These are phyloP conservation scores for Phylloporus scabripes DNA, from an alignment of 768 basidiomycete genomes.

Conservation along the genomic window DNA sequence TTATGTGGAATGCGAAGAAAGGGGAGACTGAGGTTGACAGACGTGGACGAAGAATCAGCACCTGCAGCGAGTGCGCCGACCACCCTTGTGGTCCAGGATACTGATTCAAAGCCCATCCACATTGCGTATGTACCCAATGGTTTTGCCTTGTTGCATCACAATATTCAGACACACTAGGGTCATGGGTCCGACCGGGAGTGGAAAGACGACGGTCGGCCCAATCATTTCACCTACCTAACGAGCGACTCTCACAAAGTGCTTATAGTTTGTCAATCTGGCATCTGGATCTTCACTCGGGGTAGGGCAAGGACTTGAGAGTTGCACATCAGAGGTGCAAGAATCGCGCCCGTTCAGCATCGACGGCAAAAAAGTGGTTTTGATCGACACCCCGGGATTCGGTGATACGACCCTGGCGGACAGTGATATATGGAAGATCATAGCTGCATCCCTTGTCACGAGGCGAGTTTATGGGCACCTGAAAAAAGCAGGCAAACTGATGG, in stretches of 20 bases:
- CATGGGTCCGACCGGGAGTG: conserved; percentile 29
- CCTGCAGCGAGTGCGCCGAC: neutral
- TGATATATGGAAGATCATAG: conserved; percentile 46
- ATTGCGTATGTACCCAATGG: conserved; percentile 21
- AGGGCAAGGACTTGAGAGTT: conserved; percentile 32
- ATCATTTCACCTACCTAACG: neutral
- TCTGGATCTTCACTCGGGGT: conserved; percentile 27
- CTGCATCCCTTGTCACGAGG: conserved; percentile 32
- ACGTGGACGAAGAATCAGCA: conserved; percentile 15
- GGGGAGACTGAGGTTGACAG: conserved; percentile 12
- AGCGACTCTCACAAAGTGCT: neutral
- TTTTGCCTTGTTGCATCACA: neutral
- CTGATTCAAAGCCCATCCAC: conserved; percentile 16
- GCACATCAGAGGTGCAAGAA: conserved; percentile 29
- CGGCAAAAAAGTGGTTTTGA: conserved; percentile 39
- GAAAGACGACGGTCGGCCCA: conserved; percentile 27
- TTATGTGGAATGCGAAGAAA: conserved; percentile 1
- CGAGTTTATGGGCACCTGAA: neutral
- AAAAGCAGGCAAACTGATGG: neutral
- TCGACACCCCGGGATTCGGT: conserved; percentile 62
- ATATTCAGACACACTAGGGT: conserved; percentile 14
- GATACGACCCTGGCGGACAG: conserved; percentile 45
- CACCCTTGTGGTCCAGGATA: neutral
- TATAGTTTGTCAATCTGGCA: conserved; percentile 33
- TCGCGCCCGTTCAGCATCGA: conserved; percentile 21